phyloP scores from a whole-genome alignment of 306 rosid genomes.

The Spatholobus suberectus region DNA sequence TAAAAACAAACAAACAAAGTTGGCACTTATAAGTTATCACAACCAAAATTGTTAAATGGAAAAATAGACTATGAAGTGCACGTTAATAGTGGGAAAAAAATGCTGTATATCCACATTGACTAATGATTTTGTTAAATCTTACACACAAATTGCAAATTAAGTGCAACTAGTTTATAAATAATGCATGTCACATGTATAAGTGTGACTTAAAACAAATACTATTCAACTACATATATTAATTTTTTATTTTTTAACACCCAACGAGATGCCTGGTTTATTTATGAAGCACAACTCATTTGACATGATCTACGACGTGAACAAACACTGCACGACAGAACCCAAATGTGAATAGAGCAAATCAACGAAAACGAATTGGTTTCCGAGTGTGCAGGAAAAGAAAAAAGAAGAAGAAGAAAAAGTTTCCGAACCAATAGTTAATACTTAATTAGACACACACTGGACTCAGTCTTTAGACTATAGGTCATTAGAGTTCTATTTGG shows the following conservation, averaged over 20 bases:
- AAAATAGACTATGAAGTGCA: too few species aligned
- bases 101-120: not conserved
- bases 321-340: not conserved
- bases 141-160: not conserved
- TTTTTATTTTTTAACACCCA: too few species aligned
- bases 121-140: not conserved
- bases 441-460: not conserved
- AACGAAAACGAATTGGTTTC: not conserved
- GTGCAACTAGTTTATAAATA: not conserved
- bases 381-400: not conserved
- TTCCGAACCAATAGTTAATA: not conserved
- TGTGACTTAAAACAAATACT: not conserved
- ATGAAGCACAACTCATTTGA: not conserved
- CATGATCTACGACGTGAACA: not conserved
- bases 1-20: too few species aligned
- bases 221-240: too few species aligned
- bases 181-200: not conserved
- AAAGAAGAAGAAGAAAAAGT: not conserved
- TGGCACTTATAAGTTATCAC: too few species aligned
- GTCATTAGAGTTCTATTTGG: not conserved
- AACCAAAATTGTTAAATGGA: not conserved
- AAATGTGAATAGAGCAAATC: not conserved
- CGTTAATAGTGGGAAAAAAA: not conserved
- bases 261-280: too few species aligned
- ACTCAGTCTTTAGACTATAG: not conserved